Evolutionary conservation across 164 flowering plant species (phyloP).

Genomic region (Hamamelis virginiana): DNA sequence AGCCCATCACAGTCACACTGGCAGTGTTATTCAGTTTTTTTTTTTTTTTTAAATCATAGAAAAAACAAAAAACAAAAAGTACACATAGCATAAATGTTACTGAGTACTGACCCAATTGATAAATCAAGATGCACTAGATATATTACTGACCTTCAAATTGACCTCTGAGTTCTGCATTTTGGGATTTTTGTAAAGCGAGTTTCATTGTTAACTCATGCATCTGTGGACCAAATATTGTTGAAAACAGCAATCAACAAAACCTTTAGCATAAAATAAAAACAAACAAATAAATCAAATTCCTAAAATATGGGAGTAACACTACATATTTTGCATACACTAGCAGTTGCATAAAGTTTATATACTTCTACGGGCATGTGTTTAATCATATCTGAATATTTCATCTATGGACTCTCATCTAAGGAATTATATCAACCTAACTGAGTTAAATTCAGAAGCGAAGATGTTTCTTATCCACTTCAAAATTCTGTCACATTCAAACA

Average conservation of each 20-base stretch:
- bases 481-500: background rate
- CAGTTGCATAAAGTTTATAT: background rate
- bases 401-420: background rate
- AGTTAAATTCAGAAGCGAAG: background rate
- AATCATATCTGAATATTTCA: background rate
- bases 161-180: conserved; percentile 75
- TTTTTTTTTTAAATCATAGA: no score
- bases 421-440: background rate
- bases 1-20: no score
- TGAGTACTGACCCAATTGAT: no score
- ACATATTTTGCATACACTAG: no score
- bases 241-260: background rate
- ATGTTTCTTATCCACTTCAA: background rate
- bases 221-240: conserved; percentile 22
- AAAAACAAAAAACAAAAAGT: no score
- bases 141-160: conserved; percentile 81
- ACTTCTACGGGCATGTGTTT: background rate
- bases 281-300: background rate
- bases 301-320: background rate
- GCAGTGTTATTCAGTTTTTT: no score
- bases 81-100: no score
- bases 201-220: conserved; percentile 66
- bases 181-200: conserved; percentile 84
- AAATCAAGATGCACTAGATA: background rate
- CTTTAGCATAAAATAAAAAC: background rate